Base-by-base conservation (phyloP, 495 filamentous ascomycete species). In the Platismatia glauca region DNA sequence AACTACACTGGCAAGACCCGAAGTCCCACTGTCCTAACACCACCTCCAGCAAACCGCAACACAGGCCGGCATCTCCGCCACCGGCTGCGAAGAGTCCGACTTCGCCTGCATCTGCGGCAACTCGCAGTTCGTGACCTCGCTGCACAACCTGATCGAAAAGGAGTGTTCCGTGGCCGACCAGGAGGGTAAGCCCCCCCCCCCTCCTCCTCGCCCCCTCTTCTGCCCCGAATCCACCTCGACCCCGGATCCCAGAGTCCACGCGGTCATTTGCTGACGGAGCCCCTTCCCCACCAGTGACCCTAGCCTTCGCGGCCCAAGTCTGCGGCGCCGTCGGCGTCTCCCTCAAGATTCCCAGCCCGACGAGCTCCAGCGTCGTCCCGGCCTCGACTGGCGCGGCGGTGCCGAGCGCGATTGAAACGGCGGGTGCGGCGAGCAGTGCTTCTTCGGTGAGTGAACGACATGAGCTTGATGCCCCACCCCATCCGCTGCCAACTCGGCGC, bases 81-180 rank as follows among this genome's bases (percentile, higher is more conserved):
- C 56, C 8, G 38, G 37, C 59, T 68, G 66, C 44, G 34, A 6
- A 9, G 8, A 38, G 48, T 57, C 39, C 29, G 68, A 67, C 50
- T 62, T 64, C 69, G 63, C 39, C 70, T 72, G 43, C 69, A 71
- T 63, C 69, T 72, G 60, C 74, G 64, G 64, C 64, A 71, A 63
- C 70, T 64, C 55, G 65, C 59, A 48, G 62, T 70, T 66, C 71
- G 55, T 61, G 58, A 57, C 48, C n/a, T 53, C 65, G 27, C 33
- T 68, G 29, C 27, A 60, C 7, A 41, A 29, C n/a, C 39, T 58
- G 57, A 60, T 68, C 56, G 27, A 48, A 7, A 13, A 33, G 24
- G 39, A 16, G 29, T 68, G 66, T 50, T 59, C 50, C 37, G 55
- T 46, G 15, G 50, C 41, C 13, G 66, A 68, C 46, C 64, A 66